Evolutionary conservation across 2,329 filamentous ascomycete genomes (phyloP).

Genomic region (Dactylellina sp.): DNA sequence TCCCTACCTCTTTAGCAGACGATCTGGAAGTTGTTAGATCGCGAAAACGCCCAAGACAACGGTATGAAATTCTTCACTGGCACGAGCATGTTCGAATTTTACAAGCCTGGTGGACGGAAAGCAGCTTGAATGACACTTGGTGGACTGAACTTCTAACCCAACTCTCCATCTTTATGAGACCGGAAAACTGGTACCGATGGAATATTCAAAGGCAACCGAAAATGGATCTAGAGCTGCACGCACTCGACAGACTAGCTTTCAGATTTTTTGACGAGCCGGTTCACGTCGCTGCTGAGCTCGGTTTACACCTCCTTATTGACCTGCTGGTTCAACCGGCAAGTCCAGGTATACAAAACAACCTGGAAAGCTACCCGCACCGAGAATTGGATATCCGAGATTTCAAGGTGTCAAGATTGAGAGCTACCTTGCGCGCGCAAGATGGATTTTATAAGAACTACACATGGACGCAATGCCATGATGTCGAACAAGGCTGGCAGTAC

Average conservation of each 20-base stretch:
- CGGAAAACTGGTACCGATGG: slow-evolving; percentile 49
- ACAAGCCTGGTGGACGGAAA: slow-evolving; percentile 45
- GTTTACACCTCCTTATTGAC: slow-evolving; percentile 29
- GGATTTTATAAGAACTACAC: no score
- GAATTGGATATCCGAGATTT: slow-evolving; percentile 14
- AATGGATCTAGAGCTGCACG: neutral
- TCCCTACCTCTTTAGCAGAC: no score
- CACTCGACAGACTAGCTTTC: neutral
- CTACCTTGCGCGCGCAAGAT: no score
- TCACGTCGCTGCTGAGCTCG: slow-evolving; percentile 18
- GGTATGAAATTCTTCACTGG: slow-evolving; percentile 48
- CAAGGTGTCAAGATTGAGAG: slow-evolving; percentile 4
- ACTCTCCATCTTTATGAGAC: slow-evolving; percentile 33
- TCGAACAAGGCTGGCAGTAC: no score
- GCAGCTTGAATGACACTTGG: slow-evolving; percentile 30
- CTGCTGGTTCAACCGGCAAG: slow-evolving; percentile 1
- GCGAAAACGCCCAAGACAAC: neutral
- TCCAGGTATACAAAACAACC: no score
- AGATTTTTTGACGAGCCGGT: slow-evolving; percentile 29
- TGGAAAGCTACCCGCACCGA: neutral
- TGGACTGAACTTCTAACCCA: slow-evolving; percentile 39
- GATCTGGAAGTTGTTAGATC: no score
- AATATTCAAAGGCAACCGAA: neutral
- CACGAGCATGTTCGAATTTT: slow-evolving; percentile 38
- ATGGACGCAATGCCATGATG: no score